Base-by-base conservation (phyloP, 495 filamentous ascomycete genomes). In the Tuber aestivum region DNA sequence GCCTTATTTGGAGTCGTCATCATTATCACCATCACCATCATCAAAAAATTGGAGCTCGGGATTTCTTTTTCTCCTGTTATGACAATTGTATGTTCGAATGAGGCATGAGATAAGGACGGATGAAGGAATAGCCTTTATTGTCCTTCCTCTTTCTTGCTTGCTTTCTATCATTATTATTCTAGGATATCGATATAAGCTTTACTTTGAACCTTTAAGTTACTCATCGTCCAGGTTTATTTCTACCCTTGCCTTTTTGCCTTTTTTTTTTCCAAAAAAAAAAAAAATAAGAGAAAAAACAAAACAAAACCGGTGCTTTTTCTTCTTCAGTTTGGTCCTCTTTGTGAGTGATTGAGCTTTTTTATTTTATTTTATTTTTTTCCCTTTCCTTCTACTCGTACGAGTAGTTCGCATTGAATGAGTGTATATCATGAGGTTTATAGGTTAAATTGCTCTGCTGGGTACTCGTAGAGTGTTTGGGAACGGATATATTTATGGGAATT, bases 261-360 rank as follows among this genome's bases (percentile, higher is more conserved):
- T 42, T 65, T 68, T 41, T 41, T 7, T 45, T n/a, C n/a, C n/a
- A n/a, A n/a, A n/a, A n/a, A n/a, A n/a, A n/a, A n/a, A n/a, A n/a
- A n/a, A n/a, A n/a, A n/a, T n/a, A n/a, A n/a, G n/a, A n/a, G n/a
- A n/a, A n/a, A n/a, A n/a, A n/a, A n/a, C n/a, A n/a, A n/a, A n/a
- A n/a, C n/a, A 70, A 38, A 71, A 74, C 40, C 40, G 48, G 35
- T 74, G 70, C 38, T n/a, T 71, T 37, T 44, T 70, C 40, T 48
- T 45, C 48, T 18, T 10, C 12, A 23, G n/a, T 75, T 76, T 75
- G 18, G 41, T 50, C 12, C 70, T 74, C 50, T 42, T 50, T 50
- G 65, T 41, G n/a, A 56, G 41, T 75, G 72, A 50, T 73, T 50
- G 32, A 45, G 40, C 38, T 10, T 40, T n/a, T 48, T 38, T 27